Base-by-base conservation (phyloP, 2,329 filamentous ascomycete species). In the Sclerotinia trifoliorum region DNA sequence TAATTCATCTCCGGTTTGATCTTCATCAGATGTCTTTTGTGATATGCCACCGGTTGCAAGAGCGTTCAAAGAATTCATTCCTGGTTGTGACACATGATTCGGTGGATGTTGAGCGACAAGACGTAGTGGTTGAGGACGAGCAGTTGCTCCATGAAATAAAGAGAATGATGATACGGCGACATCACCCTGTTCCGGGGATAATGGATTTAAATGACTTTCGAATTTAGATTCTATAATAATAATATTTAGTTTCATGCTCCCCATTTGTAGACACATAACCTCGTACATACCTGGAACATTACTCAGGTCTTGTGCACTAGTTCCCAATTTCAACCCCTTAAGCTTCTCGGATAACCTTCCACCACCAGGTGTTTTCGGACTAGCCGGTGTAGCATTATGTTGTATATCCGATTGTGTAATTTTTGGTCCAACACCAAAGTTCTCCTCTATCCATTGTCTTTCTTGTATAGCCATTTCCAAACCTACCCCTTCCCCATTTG, bases 401-500 rank as follows among this genome's bases (percentile, higher is more conserved):
- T 78, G 76, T 39, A 52, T 24, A 70, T 78, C 73, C 10, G 79
- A 76, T 26, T 71, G 69, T 11, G 72, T 49, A 26, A 70, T 48
- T 65, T 66, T 73, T 61, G 74, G 58, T 1, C 73, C 70, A 68
- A 78, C 73, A 1, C 77, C 75, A 78, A 96, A 97, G 74, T 93
- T 92, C 58, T 88, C 83, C 75, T 92, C 86, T 65, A 97, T 93
- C 93, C 93, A 96, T 73, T 91, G 85, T 77, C 89, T 91, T 79
- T 97, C 93, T 68, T 92, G 87, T 60, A 92, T 78, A 0, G 90
- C 92, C 90, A 96, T 96, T 76, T 92, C 88, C 67, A 96, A 80
- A 1, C 91, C 93, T 24, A 97, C 86, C 26, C 93, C 91, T 80
- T 97, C 93, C 17, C 85, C 84, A 76, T 96, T 96, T 71, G 83